Percentiles rank a stretch among this genome's conserved stretches.
Evolutionary conservation across 2,329 filamentous ascomycete species (phyloP).

Genomic region (Sarocladium oryzae): DNA sequence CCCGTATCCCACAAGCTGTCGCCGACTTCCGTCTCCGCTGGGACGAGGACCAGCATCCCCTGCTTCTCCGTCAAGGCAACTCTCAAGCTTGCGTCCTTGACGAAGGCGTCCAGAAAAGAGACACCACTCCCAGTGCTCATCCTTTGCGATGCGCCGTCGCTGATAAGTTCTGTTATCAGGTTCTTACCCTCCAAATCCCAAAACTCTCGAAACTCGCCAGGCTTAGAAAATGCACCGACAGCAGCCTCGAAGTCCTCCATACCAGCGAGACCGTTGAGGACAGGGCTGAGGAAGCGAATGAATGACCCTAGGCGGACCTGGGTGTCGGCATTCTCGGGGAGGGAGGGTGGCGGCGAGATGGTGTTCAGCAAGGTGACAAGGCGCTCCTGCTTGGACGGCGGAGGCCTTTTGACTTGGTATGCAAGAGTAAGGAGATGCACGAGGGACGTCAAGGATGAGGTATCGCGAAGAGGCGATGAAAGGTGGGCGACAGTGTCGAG

Average conservation of each 20-base stretch:
- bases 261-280: constrained; percentile 29
- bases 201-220: constrained; percentile 27
- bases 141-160: constrained; percentile 19
- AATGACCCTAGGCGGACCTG: constrained; percentile 24
- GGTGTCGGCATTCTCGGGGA: constrained; percentile 16
- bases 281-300: constrained; percentile 20
- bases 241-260: constrained; percentile 25
- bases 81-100: constrained; percentile 19
- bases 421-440: constrained; percentile 27
- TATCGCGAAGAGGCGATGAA: constrained; percentile 24
- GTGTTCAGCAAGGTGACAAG: constrained; percentile 28
- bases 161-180: constrained; percentile 25
- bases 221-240: constrained; percentile 24
- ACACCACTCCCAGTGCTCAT: constrained; percentile 20
- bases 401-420: constrained; percentile 23
- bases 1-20: constrained; percentile 21
- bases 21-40: constrained; percentile 20
- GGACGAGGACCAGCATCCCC: constrained; percentile 20
- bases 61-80: constrained; percentile 21
- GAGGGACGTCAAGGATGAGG: constrained; percentile 25
- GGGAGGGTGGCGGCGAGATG: constrained; percentile 16
- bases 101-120: constrained; percentile 20
- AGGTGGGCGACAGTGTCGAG: constrained; percentile 23
- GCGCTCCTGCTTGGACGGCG: constrained; percentile 19
- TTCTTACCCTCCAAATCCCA: constrained; percentile 28